Base-by-base conservation (phyloP, 164 flowering plant genomes). In the Brasenia schreberi region DNA sequence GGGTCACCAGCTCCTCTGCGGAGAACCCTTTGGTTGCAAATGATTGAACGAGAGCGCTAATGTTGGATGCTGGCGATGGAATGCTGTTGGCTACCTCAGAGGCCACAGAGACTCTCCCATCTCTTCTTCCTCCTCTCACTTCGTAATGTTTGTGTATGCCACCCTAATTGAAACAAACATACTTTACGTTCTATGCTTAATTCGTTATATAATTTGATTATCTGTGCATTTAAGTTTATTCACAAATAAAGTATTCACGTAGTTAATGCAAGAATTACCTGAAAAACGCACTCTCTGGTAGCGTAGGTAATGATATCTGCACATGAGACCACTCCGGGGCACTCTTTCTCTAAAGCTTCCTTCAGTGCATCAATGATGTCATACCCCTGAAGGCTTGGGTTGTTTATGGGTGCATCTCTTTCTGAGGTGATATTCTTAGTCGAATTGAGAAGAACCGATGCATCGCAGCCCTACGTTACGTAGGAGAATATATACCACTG, bases 321-420 rank as follows among this genome's bases (percentile, higher is more conserved):
- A 60, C 81, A 79, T 0, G 81, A 76, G 39, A 79, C 81, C 5
- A 72, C 72, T n/a, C 69, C 74, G 0, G 79, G 79, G 18, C 81
- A 79, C 5, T 64, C 18, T 52, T 69, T 43, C 43, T 79, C 81
- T 6, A 79, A 59, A 17, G 42, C 72, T 33, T 64, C 71, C 61
- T 79, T 79, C 17, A 79, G 68, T 18, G 68, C 63, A 49, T 79
- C 77, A 18, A 79, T 79, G 19, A 76, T 43, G 10, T 79, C 70
- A 58, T 65, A 79, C 2, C 77, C 81, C 61, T 72, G n/a, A 11
- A 79, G 61, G 59, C 77, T 74, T 0, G 27, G 27, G 49, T 63
- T 67, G 66, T 73, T 79, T 17, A 71, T 69, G 5, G 33, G n/a
- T 23, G 81, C 77, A 11, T 66, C 71, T 65, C 66, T 76, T 68